Conservation (phyloP, 345 rosid species). For the Iberis pinnata region DNA sequence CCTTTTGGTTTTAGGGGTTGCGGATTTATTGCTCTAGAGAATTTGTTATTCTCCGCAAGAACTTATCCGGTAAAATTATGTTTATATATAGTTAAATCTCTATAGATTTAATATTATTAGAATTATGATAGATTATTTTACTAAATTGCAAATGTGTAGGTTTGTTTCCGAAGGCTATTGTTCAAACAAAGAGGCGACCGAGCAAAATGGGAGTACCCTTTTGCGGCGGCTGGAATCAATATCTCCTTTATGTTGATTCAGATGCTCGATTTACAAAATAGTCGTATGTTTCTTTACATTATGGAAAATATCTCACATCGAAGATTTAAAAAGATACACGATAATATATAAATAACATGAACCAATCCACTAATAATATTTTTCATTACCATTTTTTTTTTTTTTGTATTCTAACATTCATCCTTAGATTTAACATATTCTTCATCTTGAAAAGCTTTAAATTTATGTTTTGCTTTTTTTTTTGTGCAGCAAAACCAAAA, state of each 20-base stretch:
- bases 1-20: slow-evolving; percentile 55
- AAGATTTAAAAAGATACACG: too few relatives aligned
- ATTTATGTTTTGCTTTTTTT: slow-evolving; percentile 3
- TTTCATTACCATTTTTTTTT: too few relatives aligned
- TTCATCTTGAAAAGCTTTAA: neutral
- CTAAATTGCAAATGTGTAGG: slow-evolving; percentile 48
- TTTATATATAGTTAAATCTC: neutral
- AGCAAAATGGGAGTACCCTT: slow-evolving; percentile 95
- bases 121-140: too few relatives aligned
- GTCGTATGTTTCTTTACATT: slow-evolving; percentile 31
- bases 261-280: slow-evolving; percentile 80
- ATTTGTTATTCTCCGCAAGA: slow-evolving; percentile 77
- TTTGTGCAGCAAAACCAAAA: slow-evolving; percentile 64
- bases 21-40: slow-evolving; percentile 81
- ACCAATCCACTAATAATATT: too few relatives aligned
- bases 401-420: too few relatives aligned
- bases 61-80: slow-evolving; percentile 58
- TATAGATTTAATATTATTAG: neutral
- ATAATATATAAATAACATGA: too few relatives aligned
- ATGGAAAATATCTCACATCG: too few relatives aligned
- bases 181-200: slow-evolving; percentile 75
- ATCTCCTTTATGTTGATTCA: slow-evolving; percentile 87
- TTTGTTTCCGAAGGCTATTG: slow-evolving; percentile 86
- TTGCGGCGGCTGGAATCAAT: slow-evolving; percentile 97
- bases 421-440: neutral